Evolutionary conservation across 2,329 filamentous ascomycete species (phyloP).

Genomic region (Venturia asperata): DNA sequence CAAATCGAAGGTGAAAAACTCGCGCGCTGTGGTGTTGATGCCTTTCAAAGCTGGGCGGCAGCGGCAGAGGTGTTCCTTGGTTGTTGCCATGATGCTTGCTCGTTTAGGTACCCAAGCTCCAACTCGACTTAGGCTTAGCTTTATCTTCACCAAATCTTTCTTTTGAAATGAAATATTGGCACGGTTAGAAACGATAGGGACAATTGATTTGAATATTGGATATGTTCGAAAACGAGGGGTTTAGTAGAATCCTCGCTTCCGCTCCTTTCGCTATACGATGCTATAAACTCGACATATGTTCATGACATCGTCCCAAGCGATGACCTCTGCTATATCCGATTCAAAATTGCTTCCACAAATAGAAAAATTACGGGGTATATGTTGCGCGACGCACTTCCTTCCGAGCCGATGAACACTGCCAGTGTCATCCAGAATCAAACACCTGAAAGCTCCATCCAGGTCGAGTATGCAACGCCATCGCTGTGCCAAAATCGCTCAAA

Average conservation of each 20-base stretch:
- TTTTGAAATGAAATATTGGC: background rate
- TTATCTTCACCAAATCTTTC: background rate
- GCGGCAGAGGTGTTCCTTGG: background rate
- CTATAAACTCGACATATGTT: background rate
- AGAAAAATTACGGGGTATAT: constrained; percentile 7
- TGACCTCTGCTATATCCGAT: background rate
- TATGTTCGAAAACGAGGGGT: too few relatives aligned
- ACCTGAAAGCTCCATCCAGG: background rate
- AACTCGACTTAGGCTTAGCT: background rate
- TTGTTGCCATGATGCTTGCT: background rate
- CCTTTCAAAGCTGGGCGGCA: background rate
- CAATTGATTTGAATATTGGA: background rate
- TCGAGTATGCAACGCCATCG: background rate
- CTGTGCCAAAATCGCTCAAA: background rate
- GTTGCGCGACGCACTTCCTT: background rate
- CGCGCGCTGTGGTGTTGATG: background rate
- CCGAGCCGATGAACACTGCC: background rate
- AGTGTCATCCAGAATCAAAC: background rate
- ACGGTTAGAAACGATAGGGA: background rate
- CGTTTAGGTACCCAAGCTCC: constrained; percentile 2
- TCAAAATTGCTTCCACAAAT: background rate
- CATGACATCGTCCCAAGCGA: background rate
- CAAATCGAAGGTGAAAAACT: background rate
- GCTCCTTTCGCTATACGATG: background rate
- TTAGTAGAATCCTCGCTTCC: too few relatives aligned